A percentile compares a stretch with the other conserved stretches of the same genome.
Conservation (phyloP, 352 stramenopile species). For the Globisporangium cederbergense region DNA sequence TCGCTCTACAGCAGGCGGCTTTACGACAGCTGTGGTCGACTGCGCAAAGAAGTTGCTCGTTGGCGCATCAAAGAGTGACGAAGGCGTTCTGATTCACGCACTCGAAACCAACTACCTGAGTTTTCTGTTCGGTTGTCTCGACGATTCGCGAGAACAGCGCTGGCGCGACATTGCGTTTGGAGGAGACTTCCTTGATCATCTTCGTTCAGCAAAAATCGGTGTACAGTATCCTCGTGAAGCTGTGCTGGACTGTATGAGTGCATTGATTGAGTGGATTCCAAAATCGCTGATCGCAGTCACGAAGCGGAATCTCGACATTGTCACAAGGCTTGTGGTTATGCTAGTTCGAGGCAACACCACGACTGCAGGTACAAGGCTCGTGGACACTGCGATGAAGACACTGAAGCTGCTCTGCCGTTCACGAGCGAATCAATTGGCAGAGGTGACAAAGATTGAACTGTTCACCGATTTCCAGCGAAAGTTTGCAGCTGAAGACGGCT, state of each 20-base stretch:
- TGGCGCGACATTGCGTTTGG: slow-evolving; percentile 16
- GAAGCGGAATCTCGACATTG: slow-evolving; percentile 16
- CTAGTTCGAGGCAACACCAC: not conserved
- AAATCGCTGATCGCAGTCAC: slow-evolving; percentile 1
- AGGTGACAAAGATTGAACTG: not conserved
- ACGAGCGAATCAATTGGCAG: not conserved
- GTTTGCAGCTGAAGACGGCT: slow-evolving; percentile 11
- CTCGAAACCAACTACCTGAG: slow-evolving; percentile 10
- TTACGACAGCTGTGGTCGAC: not conserved
- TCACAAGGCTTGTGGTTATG: slow-evolving; percentile 2
- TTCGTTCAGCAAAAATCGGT: not conserved
- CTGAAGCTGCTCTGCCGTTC: slow-evolving; percentile 11
- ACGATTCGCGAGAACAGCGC: not conserved
- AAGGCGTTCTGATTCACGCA: not conserved
- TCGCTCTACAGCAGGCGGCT: not conserved
- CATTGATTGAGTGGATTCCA: slow-evolving; percentile 10
- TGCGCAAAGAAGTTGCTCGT: not conserved
- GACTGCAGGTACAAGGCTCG: not conserved
- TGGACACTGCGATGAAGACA: not conserved
- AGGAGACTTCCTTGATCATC: slow-evolving; percentile 8
- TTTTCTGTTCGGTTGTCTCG: slow-evolving; percentile 15
- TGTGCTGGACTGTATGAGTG: slow-evolving; percentile 5
- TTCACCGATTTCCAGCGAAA: slow-evolving; percentile 15
- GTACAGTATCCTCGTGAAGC: slow-evolving; percentile 4
- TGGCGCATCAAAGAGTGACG: not conserved